Conservation (phyloP, 1,139 yeast species). For the Scheffersomyces illinoinensis region DNA sequence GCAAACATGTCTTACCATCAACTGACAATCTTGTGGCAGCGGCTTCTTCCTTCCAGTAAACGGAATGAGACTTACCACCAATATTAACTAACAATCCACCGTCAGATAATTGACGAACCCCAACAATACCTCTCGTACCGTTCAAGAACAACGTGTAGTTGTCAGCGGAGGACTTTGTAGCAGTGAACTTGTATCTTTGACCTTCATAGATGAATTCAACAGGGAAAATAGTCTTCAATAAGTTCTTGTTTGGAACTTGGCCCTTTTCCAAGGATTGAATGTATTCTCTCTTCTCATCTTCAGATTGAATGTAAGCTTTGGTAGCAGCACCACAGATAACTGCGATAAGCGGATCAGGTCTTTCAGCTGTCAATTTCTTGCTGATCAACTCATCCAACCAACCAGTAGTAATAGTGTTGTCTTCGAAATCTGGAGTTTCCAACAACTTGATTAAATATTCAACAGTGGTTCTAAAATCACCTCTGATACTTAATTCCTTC, state of each 20-base stretch:
- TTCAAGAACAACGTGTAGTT: constrained; percentile 86
- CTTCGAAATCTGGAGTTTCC: constrained; percentile 96
- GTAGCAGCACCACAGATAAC: constrained; percentile 97
- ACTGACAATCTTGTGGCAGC: constrained; percentile 95
- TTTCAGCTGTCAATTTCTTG: constrained; percentile 90
- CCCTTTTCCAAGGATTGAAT: constrained; percentile 83
- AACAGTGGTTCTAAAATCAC: constrained; percentile 97
- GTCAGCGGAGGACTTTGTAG: constrained; percentile 86
- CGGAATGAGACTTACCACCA: constrained; percentile 91
- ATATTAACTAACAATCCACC: constrained; percentile 89
- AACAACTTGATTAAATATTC: constrained; percentile 92
- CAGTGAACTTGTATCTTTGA: constrained; percentile 88
- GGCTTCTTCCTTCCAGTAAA: constrained; percentile 97
- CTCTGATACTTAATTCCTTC: constrained; percentile 93
- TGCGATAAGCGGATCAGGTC: constrained; percentile 90
- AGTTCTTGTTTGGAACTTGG: constrained; percentile 83
- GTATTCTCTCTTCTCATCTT: constrained; percentile 69
- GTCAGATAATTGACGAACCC: constrained; percentile 84
- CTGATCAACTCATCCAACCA: constrained; percentile 97
- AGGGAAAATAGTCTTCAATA: constrained; percentile 84
- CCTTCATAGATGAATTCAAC: constrained; percentile 96
- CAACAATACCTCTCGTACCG: constrained; percentile 87
- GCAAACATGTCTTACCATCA: constrained; percentile 89
- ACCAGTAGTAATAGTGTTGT: constrained; percentile 95
- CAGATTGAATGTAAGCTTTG: constrained; percentile 82